Evolutionary conservation across 805 yeast genomes (phyloP).

Genomic region (Kluyveromyces dobzhanskii): DNA sequence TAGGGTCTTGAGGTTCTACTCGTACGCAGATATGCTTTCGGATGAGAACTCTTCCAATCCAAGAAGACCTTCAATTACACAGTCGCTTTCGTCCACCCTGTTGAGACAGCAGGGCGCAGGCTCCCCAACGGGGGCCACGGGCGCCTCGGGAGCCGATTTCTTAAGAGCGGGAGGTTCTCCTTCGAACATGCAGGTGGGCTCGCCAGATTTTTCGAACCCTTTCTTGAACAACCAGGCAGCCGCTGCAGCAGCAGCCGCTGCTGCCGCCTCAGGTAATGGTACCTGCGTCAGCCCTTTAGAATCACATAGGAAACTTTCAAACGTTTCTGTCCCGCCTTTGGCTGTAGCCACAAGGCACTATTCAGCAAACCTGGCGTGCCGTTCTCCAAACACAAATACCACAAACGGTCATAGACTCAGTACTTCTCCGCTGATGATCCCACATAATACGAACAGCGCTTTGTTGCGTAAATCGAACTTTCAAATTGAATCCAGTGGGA

Average conservation of each 20-base stretch:
- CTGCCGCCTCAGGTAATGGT: neutral
- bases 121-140: neutral
- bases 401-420: constrained; percentile 2
- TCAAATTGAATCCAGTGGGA: constrained; percentile 23
- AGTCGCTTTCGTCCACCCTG: constrained; percentile 32
- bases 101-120: constrained; percentile 10
- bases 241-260: constrained; percentile 6
- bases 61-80: constrained; percentile 52
- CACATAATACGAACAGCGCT: constrained; percentile 1
- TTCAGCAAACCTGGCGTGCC: constrained; percentile 11
- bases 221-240: constrained; percentile 12
- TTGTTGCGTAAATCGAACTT: constrained; percentile 12
- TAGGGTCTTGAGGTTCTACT: constrained; percentile 43
- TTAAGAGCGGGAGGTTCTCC: constrained; percentile 7
- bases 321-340: constrained; percentile 1
- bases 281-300: neutral
- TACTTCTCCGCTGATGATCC: constrained; percentile 1
- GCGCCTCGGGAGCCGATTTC: neutral
- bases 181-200: constrained; percentile 17
- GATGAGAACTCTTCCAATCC: constrained; percentile 48
- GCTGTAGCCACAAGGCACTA: constrained; percentile 9
- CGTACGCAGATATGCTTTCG: constrained; percentile 72
- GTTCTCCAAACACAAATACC: constrained; percentile 8
- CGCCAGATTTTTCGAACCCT: constrained; percentile 29
- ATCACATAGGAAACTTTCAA: constrained; percentile 1